phyloP scores from a whole-genome alignment of 192 early-diverging fungal species.

The Podila clonocystis region DNA sequence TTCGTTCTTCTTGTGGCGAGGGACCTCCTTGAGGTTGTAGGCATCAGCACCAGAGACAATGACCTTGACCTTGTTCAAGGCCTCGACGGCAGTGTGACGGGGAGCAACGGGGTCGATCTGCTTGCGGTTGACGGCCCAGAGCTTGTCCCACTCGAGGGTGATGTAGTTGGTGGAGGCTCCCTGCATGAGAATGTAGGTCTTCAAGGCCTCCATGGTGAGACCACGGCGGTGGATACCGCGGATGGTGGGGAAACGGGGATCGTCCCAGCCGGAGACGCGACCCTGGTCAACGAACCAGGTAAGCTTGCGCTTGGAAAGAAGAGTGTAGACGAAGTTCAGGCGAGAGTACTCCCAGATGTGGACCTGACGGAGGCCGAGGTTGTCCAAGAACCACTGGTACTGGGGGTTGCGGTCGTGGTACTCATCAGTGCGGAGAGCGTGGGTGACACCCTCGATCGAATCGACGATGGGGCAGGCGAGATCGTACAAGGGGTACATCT shows the following conservation, averaged over 20 bases:
- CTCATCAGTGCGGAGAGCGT: slow-evolving; percentile 97
- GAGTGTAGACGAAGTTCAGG: slow-evolving; percentile 97
- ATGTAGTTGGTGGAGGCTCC: slow-evolving; percentile 96
- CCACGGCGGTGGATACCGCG: slow-evolving; percentile 94
- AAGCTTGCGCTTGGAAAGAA: slow-evolving; percentile 98
- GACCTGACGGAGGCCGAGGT: slow-evolving; percentile 86
- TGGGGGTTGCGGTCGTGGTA: slow-evolving; percentile 98
- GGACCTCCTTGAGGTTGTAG: slow-evolving; percentile 70
- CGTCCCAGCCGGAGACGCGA: slow-evolving; percentile 88
- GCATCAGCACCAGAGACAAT: slow-evolving; percentile 70
- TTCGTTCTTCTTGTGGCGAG: slow-evolving; percentile 98
- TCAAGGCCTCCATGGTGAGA: slow-evolving; percentile 97
- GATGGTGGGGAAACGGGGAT: slow-evolving; percentile 91
- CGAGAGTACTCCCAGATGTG: slow-evolving; percentile 94
- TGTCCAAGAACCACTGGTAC: slow-evolving; percentile 95
- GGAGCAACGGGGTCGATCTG: slow-evolving; percentile 96
- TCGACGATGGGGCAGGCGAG: slow-evolving; percentile 99
- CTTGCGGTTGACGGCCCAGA: slow-evolving; percentile 98
- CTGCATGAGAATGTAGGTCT: slow-evolving; percentile 97
- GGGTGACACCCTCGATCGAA: slow-evolving; percentile 95
- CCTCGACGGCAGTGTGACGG: slow-evolving; percentile 84
- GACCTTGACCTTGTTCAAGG: slow-evolving; percentile 72
- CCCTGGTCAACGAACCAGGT: slow-evolving; percentile 94
- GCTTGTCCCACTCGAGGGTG: slow-evolving; percentile 98
- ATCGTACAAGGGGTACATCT: slow-evolving; percentile 98